Conservation (phyloP, 768 basidiomycete species). For the Lactifluus volemus region DNA sequence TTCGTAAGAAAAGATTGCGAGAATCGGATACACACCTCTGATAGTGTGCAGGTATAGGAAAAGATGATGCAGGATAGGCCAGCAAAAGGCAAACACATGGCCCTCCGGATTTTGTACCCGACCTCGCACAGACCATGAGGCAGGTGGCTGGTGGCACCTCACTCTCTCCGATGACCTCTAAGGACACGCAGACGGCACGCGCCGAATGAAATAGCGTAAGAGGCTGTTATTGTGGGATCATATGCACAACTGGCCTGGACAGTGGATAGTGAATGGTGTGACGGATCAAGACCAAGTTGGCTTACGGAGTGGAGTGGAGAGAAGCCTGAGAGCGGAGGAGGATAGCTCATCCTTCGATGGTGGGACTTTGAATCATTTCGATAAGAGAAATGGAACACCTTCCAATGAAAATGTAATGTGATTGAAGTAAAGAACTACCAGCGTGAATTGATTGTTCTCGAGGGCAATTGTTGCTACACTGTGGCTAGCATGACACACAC, state of each 20-base stretch:
- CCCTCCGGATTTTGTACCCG: slow-evolving; percentile 15
- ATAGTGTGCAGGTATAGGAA: slow-evolving; percentile 8
- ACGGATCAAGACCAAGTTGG: background rate
- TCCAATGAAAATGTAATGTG: background rate
- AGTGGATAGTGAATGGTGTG: background rate
- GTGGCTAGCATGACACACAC: background rate
- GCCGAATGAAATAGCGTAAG: slow-evolving; percentile 13
- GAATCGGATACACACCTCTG: slow-evolving; percentile 9
- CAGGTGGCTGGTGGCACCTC: slow-evolving; percentile 13
- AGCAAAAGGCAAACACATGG: slow-evolving; percentile 15
- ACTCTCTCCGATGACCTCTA: slow-evolving; percentile 10
- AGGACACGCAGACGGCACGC: slow-evolving; percentile 15
- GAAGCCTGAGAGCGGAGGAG: background rate
- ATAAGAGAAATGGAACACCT: background rate
- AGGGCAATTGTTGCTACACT: background rate
- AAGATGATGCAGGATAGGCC: slow-evolving; percentile 12
- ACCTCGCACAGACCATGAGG: slow-evolving; percentile 14
- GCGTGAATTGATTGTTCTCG: background rate
- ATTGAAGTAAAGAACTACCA: background rate
- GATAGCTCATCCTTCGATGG: background rate
- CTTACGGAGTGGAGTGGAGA: background rate
- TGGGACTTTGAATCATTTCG: background rate
- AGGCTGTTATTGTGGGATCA: slow-evolving; percentile 1
- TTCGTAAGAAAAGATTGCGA: slow-evolving; percentile 9
- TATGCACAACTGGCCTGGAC: background rate